Base-by-base conservation (phyloP, 2,329 filamentous ascomycete species). In the Fusarium tricinctum region DNA sequence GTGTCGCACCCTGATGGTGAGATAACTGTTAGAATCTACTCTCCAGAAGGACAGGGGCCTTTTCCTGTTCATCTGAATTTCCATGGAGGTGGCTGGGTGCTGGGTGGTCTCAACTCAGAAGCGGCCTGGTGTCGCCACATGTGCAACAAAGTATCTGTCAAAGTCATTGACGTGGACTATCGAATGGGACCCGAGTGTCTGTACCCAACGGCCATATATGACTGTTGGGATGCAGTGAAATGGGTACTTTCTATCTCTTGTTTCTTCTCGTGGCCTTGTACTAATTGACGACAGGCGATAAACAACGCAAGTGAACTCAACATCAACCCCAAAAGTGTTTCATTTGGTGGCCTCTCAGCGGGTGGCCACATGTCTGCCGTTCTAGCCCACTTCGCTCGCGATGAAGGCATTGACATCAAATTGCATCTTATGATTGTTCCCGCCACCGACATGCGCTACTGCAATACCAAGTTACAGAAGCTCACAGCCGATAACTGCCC, bases 331-430 rank as follows among this genome's bases (percentile, higher is more conserved):
- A 14, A 28, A 0, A 46, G 49, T 3, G 14, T 58, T 6, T 58
- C 55, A 4, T 56, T 56, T 2, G 55, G 55, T 1, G 55, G 55
- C 5, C 55, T 58, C 6, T 58, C 55, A 1, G 55, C 49, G 0
- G 55, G 55, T 10, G 55, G 55, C 0, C 55, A 58, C 8, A 58
- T 58, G 49, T 28, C 55, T 5, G 55, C 55, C 12, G 49, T 58
- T 14, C 14, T 58, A 0, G 49, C 30, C 1, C 55, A 58, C 4
- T 56, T 58, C 4, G 49, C 49, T 8, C 55, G 49, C 3, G 55
- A 58, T 1, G 55, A 58, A 10, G 55, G 32, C 0, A 33, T 58
- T 2, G 8, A 46, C 0, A 56, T 58, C 14, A 55, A 33, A 2
- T 12, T 58, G 3, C 55, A 58, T 7, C 49, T 58, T 8, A 9